phyloP scores from a whole-genome alignment of 495 filamentous ascomycete species.

The Oleoguttula mirabilis region DNA sequence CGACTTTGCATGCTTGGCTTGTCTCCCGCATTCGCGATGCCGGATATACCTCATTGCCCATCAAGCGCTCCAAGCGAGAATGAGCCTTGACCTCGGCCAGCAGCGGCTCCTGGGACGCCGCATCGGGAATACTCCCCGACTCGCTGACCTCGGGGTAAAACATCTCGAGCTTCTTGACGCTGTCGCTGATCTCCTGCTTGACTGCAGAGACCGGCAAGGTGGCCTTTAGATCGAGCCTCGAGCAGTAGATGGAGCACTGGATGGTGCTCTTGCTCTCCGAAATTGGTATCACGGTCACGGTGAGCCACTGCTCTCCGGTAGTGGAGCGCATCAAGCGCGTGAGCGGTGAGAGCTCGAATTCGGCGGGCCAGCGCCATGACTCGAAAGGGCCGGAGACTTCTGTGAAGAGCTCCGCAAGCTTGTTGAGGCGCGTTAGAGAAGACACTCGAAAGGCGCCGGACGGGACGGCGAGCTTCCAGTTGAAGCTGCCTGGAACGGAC shows the following conservation, averaged over 20 bases:
- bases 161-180: slow-evolving; percentile 3
- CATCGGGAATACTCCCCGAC: background rate
- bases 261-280: slow-evolving; percentile 1
- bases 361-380: slow-evolving; percentile 1
- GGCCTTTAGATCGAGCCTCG: background rate
- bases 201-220: background rate
- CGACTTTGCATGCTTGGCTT: slow-evolving; percentile 7
- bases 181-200: slow-evolving; percentile 1
- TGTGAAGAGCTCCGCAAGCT: background rate
- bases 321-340: slow-evolving; percentile 3
- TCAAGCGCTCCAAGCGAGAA: slow-evolving; percentile 1
- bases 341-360: slow-evolving; percentile 2
- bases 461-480: slow-evolving; percentile 7
- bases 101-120: slow-evolving; percentile 2
- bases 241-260: slow-evolving; percentile 6
- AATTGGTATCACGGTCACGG: background rate
- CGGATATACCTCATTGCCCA: slow-evolving; percentile 2
- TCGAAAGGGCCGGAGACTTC: background rate
- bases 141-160: background rate
- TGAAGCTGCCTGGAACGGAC: slow-evolving; percentile 3
- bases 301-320: slow-evolving; percentile 6
- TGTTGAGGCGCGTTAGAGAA: slow-evolving; percentile 1
- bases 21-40: slow-evolving; percentile 5
- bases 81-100: slow-evolving; percentile 6
- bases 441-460: slow-evolving; percentile 4